These are phyloP conservation scores for Cairneyella variabilis DNA, from an alignment of 495 filamentous ascomycete genomes.

Conservation along the genomic window DNA sequence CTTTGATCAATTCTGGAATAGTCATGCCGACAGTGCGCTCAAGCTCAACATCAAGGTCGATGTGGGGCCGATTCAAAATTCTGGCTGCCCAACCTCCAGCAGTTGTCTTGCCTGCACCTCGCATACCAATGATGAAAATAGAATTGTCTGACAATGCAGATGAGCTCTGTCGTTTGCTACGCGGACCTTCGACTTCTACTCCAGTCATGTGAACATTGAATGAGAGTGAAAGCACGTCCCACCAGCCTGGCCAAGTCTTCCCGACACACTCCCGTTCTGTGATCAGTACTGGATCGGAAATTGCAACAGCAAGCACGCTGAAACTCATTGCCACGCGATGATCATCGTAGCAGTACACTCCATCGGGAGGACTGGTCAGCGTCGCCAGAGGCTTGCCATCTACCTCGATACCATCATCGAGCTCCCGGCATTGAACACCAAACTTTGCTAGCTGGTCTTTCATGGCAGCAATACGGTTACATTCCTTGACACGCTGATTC, in stretches of 20 bases:
- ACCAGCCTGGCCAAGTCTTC: conserved; percentile 99
- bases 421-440: conserved; percentile 79
- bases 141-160: conserved; percentile 45
- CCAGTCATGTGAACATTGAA: conserved; percentile 76
- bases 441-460: conserved; percentile 95
- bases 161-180: conserved; percentile 15
- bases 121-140: conserved; percentile 95
- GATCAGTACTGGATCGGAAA: conserved; percentile 73
- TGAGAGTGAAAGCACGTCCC: conserved; percentile 76
- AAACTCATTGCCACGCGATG: conserved; percentile 99
- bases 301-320: conserved; percentile 76
- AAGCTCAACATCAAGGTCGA: conserved; percentile 86
- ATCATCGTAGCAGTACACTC: conserved; percentile 94
- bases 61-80: conserved; percentile 68
- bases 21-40: conserved; percentile 66
- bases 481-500: conserved; percentile 99
- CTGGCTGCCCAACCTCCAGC: conserved; percentile 78
- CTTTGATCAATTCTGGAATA: conserved; percentile 78
- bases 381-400: conserved; percentile 60
- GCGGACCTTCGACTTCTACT: conserved; percentile 52
- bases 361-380: conserved; percentile 57
- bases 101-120: conserved; percentile 95
- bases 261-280: conserved; percentile 87
- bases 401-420: conserved; percentile 89
- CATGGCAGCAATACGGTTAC: conserved; percentile 96